Conservation (phyloP, 441 rosid genomes). For the Pelargonium citronellum region DNA sequence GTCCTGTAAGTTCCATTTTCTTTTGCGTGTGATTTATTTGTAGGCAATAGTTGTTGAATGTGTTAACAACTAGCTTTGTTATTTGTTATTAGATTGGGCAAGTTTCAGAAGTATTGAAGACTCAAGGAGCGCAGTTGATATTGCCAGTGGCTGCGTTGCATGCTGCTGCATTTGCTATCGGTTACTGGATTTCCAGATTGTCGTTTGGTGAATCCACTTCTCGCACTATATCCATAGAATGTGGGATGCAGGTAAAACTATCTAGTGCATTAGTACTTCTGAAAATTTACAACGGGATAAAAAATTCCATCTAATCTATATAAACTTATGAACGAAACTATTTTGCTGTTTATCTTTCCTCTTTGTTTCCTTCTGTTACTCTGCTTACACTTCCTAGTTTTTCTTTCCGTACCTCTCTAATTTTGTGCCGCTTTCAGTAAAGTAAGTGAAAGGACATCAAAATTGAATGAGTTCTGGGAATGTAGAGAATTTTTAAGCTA, state of each 20-base stretch:
- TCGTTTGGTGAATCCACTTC: constrained; percentile 95
- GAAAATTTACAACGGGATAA: no score
- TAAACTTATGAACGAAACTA: neutral
- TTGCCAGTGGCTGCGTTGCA: constrained; percentile 81
- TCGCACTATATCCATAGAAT: constrained; percentile 91
- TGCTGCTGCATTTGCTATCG: constrained; percentile 75
- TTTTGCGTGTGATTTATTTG: constrained; percentile 16
- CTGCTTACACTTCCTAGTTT: no score
- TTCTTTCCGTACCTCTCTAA: no score
- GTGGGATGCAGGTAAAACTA: constrained; percentile 91
- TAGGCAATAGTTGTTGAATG: constrained; percentile 8
- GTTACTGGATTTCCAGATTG: constrained; percentile 73
- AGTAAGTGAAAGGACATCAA: no score
- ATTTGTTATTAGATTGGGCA: constrained; percentile 64
- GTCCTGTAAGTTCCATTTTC: constrained; percentile 79
- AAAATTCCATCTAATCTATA: no score
- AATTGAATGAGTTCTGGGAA: no score
- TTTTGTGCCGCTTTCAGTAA: no score
- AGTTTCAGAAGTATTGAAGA: constrained; percentile 76
- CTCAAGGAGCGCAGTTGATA: constrained; percentile 83
- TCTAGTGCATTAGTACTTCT: neutral
- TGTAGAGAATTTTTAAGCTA: no score
- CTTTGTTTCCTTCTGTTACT: neutral
- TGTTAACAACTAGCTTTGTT: constrained; percentile 15
- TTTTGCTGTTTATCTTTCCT: neutral